Conservation (phyloP, 345 rosid species). For the rapeseed (Brassica napus) region Da-Ae NC_063449.1:9401001-9401500, state of each 20-base stretch:
- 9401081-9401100: slow-evolving; percentile 53
- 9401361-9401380: no score
- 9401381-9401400: no score
- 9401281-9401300: not conserved
- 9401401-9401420: no score
- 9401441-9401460: no score
- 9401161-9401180: slow-evolving; percentile 71
- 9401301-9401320: not conserved
- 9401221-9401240: slow-evolving; percentile 82
- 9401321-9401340: not conserved
- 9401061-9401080: slow-evolving; percentile 69
- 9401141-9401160: slow-evolving; percentile 75
- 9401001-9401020: slow-evolving; percentile 44
- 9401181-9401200: slow-evolving; percentile 56
- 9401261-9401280: slow-evolving; percentile 68
- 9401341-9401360: not conserved
- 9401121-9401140: slow-evolving; percentile 74
- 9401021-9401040: slow-evolving; percentile 70
- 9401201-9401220: slow-evolving; percentile 74
- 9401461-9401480: no score
- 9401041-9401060: slow-evolving; percentile 59
- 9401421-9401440: no score
- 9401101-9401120: slow-evolving; percentile 71
- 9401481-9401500: no score
- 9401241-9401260: slow-evolving; percentile 79